These are phyloP conservation scores for Lactarius sp. DNA, from an alignment of 768 basidiomycete species.

Conservation along the genomic window DNA sequence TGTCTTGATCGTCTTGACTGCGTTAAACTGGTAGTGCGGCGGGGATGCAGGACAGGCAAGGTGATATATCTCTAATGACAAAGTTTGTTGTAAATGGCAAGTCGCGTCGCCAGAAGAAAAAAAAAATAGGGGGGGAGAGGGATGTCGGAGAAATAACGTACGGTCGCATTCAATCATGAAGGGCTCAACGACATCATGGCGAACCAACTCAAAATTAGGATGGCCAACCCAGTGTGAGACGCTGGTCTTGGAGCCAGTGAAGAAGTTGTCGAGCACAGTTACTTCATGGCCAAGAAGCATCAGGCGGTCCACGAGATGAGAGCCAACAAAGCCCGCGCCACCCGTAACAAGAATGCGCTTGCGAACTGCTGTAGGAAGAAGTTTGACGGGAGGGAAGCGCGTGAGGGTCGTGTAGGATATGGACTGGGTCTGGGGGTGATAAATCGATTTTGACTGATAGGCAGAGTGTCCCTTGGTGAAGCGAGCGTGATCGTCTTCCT, in stretches of 20 bases:
- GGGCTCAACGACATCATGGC: conserved; percentile 95
- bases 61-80: conserved; percentile 86
- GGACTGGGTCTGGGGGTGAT: conserved; percentile 67
- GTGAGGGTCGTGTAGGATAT: conserved; percentile 92
- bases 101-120: not conserved
- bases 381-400: conserved; percentile 88
- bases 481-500: conserved; percentile 45
- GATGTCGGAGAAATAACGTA: conserved; percentile 37
- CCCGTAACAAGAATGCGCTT: conserved; percentile 95
- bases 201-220: conserved; percentile 97
- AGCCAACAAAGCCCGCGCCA: conserved; percentile 98
- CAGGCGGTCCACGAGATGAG: conserved; percentile 94
- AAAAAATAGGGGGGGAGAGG: not conserved
- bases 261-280: conserved; percentile 97
- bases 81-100: not conserved
- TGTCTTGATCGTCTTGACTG: conserved; percentile 97
- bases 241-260: conserved; percentile 97
- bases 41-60: conserved; percentile 97
- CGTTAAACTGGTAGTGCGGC: conserved; percentile 96
- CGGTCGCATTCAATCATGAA: conserved; percentile 99
- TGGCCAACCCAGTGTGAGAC: conserved; percentile 95
- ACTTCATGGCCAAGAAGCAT: conserved; percentile 98
- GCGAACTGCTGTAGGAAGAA: conserved; percentile 68
- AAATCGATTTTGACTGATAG: conserved; percentile 85
- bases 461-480: conserved; percentile 45